Conservation (phyloP, 2,329 filamentous ascomycete genomes). For the Fonsecaea erecta region DNA sequence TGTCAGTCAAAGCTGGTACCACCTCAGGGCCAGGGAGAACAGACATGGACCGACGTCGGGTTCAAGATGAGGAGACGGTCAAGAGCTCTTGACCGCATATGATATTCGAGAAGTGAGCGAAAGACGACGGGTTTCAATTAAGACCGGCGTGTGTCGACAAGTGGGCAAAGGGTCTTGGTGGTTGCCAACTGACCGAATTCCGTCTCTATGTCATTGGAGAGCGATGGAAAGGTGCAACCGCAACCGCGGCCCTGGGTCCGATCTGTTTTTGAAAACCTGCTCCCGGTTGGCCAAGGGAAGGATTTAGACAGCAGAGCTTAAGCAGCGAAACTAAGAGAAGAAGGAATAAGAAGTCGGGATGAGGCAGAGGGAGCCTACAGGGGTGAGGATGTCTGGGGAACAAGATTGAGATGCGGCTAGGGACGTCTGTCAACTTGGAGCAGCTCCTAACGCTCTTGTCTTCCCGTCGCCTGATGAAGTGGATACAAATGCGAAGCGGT, state of each 20-base stretch:
- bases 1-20: conserved; percentile 19
- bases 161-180: background rate
- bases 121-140: background rate
- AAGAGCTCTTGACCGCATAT: background rate
- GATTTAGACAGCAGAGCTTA: background rate
- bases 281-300: background rate
- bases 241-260: background rate
- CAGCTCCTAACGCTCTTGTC: background rate
- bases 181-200: background rate
- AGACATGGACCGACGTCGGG: background rate
- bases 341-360: background rate
- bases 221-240: background rate
- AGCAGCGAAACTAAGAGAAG: background rate
- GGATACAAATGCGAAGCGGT: background rate
- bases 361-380: background rate
- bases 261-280: background rate
- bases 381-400: background rate
- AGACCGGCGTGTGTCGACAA: background rate
- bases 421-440: background rate
- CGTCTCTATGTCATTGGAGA: conserved; percentile 1
- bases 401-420: background rate
- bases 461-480: background rate
- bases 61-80: background rate
- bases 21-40: conserved; percentile 12
- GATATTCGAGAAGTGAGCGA: background rate